phyloP scores from a whole-genome alignment of 306 rosid genomes.

The Prunus dulcis region DNA sequence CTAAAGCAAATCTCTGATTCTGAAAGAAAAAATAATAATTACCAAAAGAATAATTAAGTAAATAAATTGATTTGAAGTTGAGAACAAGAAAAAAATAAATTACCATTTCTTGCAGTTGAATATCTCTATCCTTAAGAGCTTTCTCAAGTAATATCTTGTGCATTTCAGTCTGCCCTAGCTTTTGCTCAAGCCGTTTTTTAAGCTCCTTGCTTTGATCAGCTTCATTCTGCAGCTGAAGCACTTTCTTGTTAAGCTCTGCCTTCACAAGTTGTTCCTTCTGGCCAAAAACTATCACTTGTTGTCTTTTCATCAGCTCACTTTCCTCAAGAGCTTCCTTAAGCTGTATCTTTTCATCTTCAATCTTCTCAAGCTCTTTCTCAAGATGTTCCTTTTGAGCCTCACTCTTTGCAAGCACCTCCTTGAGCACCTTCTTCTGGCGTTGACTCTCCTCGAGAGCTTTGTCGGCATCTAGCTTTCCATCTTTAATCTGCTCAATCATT shows the following conservation, averaged over 20 bases:
- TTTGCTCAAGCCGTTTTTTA: neutral
- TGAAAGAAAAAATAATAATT: neutral
- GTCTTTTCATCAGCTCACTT: neutral
- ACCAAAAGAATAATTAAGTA: neutral
- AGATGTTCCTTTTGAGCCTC: neutral
- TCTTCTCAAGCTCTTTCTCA: neutral
- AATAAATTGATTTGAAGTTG: neutral
- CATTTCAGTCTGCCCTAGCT: neutral
- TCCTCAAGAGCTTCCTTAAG: neutral
- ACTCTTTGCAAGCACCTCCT: neutral
- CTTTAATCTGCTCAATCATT: too few species aligned
- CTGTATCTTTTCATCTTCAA: neutral
- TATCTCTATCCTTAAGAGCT: slow-evolving; percentile 28
- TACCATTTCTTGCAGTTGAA: slow-evolving; percentile 50
- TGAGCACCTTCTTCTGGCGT: neutral
- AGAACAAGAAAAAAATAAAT: neutral
- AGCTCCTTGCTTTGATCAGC: neutral
- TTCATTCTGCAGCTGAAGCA: neutral
- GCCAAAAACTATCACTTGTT: neutral
- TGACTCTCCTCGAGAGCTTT: neutral
- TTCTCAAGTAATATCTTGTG: neutral
- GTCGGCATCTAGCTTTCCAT: too few species aligned
- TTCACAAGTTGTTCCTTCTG: neutral
- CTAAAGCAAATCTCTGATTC: slow-evolving; percentile 53
- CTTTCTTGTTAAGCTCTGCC: neutral